These are phyloP conservation scores for Mortierella sp. DNA, from an alignment of 371 early-diverging fungal species.

Conservation along the genomic window DNA sequence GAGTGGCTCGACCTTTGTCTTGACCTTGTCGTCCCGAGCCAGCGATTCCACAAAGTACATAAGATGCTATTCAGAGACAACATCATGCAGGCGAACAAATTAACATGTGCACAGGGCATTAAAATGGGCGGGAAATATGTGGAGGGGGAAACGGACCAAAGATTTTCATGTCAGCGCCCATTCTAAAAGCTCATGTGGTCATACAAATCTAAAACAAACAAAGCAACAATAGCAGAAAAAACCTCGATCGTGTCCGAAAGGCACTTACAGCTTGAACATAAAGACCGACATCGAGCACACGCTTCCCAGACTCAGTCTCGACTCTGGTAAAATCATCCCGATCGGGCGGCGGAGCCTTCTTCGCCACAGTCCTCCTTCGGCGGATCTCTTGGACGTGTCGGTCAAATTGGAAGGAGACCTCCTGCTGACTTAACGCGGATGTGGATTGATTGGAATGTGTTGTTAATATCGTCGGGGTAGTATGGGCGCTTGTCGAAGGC, in stretches of 20 bases:
- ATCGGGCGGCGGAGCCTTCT: constrained; percentile 33
- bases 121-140: background rate
- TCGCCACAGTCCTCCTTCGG: constrained; percentile 36
- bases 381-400: constrained; percentile 58
- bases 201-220: background rate
- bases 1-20: constrained; percentile 31
- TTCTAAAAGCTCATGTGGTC: background rate
- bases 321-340: constrained; percentile 37
- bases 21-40: constrained; percentile 45
- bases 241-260: background rate
- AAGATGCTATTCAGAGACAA: constrained; percentile 18
- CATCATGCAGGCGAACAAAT: background rate
- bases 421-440: constrained; percentile 21
- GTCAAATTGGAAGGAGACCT: constrained; percentile 52
- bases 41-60: constrained; percentile 46
- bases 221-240: background rate
- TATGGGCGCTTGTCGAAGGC: background rate
- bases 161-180: background rate
- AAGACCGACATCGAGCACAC: constrained; percentile 33
- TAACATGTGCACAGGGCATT: background rate
- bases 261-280: constrained; percentile 47
- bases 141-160: background rate
- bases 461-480: background rate
- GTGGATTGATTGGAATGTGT: constrained; percentile 19
- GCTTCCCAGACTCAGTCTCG: constrained; percentile 48